These are phyloP conservation scores for Neonectria neomacrospora DNA, from an alignment of 2,329 filamentous ascomycete species.

Conservation along the genomic window DNA sequence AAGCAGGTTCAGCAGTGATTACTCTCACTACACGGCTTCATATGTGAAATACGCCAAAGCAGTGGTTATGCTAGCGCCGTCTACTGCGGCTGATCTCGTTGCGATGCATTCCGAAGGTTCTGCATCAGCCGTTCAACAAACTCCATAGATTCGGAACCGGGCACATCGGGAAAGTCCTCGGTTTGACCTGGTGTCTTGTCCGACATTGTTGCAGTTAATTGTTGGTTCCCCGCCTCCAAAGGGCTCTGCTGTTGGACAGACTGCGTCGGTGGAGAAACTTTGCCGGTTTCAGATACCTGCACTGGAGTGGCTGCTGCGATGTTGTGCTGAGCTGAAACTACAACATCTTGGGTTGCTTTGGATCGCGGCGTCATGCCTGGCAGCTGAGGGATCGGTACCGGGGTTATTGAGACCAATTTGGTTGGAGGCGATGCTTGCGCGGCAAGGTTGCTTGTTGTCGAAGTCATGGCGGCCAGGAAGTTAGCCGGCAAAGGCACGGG, in stretches of 20 bases:
- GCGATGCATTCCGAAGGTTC: slow-evolving; percentile 58
- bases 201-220: not conserved
- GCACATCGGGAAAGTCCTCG: slow-evolving; percentile 56
- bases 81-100: slow-evolving; percentile 27
- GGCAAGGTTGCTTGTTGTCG: slow-evolving; percentile 39
- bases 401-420: slow-evolving; percentile 43
- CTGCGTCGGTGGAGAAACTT: not conserved
- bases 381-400: slow-evolving; percentile 48
- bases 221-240: not conserved
- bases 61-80: not conserved
- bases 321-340: not conserved
- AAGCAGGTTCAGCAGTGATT: slow-evolving; percentile 1
- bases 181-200: slow-evolving; percentile 15
- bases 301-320: not conserved
- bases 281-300: not conserved
- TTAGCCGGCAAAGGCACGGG: slow-evolving; percentile 58
- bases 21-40: slow-evolving; percentile 24
- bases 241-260: not conserved
- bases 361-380: slow-evolving; percentile 29
- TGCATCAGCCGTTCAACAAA: slow-evolving; percentile 65
- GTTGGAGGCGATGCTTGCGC: slow-evolving; percentile 23
- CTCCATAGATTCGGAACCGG: slow-evolving; percentile 57
- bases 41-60: not conserved
- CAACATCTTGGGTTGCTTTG: not conserved
- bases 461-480: slow-evolving; percentile 55